Base-by-base conservation (phyloP, 2,329 filamentous ascomycete genomes). In the Fusarium sp. region DNA sequence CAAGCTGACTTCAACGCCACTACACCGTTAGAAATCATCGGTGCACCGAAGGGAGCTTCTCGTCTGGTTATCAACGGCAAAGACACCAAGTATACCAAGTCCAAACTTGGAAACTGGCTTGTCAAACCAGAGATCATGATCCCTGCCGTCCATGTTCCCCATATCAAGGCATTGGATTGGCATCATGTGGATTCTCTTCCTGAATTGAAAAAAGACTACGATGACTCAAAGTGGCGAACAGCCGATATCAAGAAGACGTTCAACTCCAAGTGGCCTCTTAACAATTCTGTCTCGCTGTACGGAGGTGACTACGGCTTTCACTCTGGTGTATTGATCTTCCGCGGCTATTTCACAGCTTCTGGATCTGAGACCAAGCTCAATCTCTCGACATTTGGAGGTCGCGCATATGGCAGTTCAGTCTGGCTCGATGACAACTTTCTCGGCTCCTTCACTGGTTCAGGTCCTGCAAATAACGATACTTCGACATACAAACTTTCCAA, bases 281-380 rank as follows among this genome's bases (percentile, higher is more conserved):
- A 81, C 1, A 94, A 91, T 0, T 88, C 90, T 0, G 88, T 86
- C 0, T 89, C 87, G 0, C 84, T 94, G 0, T 92, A 90, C 71
- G 84, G 83, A 1, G 86, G 86, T 17, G 91, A 94, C 76, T 94
- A 94, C 72, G 91, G 91, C 23, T 94, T 88, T 77, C 83, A 92
- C 75, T 84, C 88, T 0, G 91, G 91, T 5, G 86, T 86, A 2
- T 81, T 94, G 0, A 70, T 94, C 46, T 94, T 87, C 80, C 86
- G 91, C 3, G 91, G 91, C 0, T 83, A 88, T 67, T 94, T 95
- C 74, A 84, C 80, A 1, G 87, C 91, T 6, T 84, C 80, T 2
- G 90, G 90, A 17, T 78, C 82, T 2, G 90, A 93, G 66, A 80
- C 80, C 0, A 80, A 78, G 1, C 79, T 94, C 43, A 84, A 78